Percentiles rank a stretch among this genome's conserved stretches.
These are phyloP conservation scores for Ceratocystis harringtonii DNA, from an alignment of 2,329 filamentous ascomycete species.

Conservation along the genomic window DNA sequence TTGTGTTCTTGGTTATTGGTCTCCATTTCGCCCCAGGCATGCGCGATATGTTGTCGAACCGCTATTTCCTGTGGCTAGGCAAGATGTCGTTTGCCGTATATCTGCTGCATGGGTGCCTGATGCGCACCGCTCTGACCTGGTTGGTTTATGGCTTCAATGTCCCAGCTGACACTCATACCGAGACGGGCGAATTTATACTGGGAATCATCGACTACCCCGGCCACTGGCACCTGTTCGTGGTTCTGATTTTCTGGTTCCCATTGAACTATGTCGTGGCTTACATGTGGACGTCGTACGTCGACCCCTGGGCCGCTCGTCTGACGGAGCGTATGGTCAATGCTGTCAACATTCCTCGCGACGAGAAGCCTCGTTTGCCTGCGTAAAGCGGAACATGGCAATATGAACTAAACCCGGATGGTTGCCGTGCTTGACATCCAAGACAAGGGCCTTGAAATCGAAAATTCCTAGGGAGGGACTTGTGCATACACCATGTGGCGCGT, in stretches of 20 bases:
- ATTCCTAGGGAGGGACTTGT: not conserved
- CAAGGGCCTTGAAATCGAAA: not conserved
- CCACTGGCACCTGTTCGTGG: constrained; percentile 25
- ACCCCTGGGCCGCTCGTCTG: constrained; percentile 34
- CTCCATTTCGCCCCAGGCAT: constrained; percentile 37
- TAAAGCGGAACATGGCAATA: not conserved
- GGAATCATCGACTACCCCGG: constrained; percentile 28
- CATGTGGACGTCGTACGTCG: constrained; percentile 39
- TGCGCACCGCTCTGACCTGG: constrained; percentile 45
- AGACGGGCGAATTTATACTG: constrained; percentile 25
- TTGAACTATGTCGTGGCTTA: constrained; percentile 33
- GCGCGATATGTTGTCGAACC: constrained; percentile 38
- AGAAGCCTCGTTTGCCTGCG: constrained; percentile 13
- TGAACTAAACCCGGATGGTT: not conserved
- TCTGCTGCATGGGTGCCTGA: constrained; percentile 45
- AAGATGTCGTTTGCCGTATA: constrained; percentile 51
- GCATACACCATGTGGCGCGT: not conserved
- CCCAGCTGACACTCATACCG: constrained; percentile 26
- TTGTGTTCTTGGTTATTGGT: constrained; percentile 33
- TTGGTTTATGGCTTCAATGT: constrained; percentile 37
- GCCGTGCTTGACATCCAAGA: not conserved
- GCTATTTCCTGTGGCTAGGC: constrained; percentile 45
- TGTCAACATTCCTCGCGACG: constrained; percentile 14
- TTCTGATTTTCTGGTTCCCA: constrained; percentile 32
- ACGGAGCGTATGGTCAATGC: constrained; percentile 26